These are phyloP conservation scores for Cocos nucifera DNA, from an alignment of 176 grass and related monocot species.

Conservation along the genomic window DNA sequence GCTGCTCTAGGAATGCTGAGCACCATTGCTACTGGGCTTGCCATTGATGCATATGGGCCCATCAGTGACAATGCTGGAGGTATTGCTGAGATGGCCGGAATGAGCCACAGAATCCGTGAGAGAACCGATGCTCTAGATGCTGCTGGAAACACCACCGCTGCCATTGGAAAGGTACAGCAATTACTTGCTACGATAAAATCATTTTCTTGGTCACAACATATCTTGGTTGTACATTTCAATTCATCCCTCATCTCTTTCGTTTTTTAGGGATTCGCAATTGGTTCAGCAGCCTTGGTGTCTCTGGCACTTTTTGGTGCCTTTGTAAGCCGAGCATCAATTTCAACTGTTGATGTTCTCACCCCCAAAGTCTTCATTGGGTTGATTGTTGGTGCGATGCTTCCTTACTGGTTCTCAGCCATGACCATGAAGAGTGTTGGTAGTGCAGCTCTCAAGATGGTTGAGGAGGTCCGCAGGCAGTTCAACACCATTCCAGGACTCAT, in stretches of 20 bases:
- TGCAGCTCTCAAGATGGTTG: constrained; percentile 9
- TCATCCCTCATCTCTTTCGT: background rate
- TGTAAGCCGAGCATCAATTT: constrained; percentile 3
- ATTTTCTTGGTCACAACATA: too few relatives aligned
- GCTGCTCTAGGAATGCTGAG: constrained; percentile 67
- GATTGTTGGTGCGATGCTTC: constrained; percentile 7
- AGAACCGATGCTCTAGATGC: constrained; percentile 34
- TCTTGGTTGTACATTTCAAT: too few relatives aligned
- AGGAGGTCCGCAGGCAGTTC: constrained; percentile 12
- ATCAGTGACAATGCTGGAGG: constrained; percentile 62
- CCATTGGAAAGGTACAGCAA: constrained; percentile 14
- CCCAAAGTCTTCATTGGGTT: constrained; percentile 6
- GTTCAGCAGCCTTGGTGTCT: constrained; percentile 4
- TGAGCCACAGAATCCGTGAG: constrained; percentile 45
- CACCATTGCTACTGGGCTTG: constrained; percentile 50
- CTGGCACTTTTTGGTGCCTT: constrained; percentile 11
- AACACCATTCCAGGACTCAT: constrained; percentile 10
- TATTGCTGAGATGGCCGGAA: constrained; percentile 61
- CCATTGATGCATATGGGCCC: constrained; percentile 55
- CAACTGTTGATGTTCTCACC: constrained; percentile 3
- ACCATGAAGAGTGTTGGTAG: constrained; percentile 8
- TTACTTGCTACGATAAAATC: too few relatives aligned
- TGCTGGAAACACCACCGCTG: constrained; percentile 16
- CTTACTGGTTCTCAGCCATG: constrained; percentile 12
- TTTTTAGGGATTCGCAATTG: constrained; percentile 7